Evolutionary conservation across 2,329 filamentous ascomycete genomes (phyloP).

Genomic region (Drechslerella stenobrocha): DNA sequence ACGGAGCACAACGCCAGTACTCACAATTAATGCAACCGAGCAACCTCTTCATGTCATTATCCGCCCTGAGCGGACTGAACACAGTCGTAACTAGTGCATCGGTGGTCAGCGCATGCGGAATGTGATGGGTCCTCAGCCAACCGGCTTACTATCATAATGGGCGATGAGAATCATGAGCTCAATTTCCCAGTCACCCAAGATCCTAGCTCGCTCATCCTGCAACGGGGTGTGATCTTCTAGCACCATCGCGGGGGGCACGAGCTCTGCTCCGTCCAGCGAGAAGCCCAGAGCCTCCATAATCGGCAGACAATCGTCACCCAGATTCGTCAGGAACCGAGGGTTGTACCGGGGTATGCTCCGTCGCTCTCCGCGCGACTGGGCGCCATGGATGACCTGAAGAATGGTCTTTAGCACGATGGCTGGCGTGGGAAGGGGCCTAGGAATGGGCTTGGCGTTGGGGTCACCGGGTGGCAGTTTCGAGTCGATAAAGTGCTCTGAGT

Average conservation of each 20-base stretch:
- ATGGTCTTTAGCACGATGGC: conserved; percentile 42
- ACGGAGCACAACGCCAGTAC: conserved; percentile 54
- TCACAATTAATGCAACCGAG: conserved; percentile 53
- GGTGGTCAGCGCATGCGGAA: conserved; percentile 16
- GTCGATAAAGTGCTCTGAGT: conserved; percentile 28
- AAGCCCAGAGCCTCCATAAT: conserved; percentile 37
- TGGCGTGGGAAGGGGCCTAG: conserved; percentile 23
- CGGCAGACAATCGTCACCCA: conserved; percentile 36
- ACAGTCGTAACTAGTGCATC: conserved; percentile 21
- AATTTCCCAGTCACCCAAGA: conserved; percentile 30
- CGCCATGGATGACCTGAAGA: conserved; percentile 22
- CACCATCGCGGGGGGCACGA: conserved; percentile 20
- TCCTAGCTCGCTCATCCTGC: conserved; percentile 19
- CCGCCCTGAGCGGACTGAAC: conserved; percentile 38
- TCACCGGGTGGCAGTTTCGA: conserved; percentile 4
- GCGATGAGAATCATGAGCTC: conserved; percentile 20
- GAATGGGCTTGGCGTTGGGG: conserved; percentile 12
- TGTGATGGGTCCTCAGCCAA: conserved; percentile 8
- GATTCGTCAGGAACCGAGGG: conserved; percentile 25
- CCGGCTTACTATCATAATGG: conserved; percentile 18
- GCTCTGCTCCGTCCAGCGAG: conserved; percentile 17
- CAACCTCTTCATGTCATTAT: conserved; percentile 49
- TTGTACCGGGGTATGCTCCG: conserved; percentile 30
- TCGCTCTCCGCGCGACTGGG: conserved; percentile 20
- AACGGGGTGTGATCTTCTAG: conserved; percentile 11